Evolutionary conservation across 2,329 filamentous ascomycete species (phyloP), one percentile per base, ranked within the genome.

Genomic region (Phaeophleospora eucalypticola): DNA sequence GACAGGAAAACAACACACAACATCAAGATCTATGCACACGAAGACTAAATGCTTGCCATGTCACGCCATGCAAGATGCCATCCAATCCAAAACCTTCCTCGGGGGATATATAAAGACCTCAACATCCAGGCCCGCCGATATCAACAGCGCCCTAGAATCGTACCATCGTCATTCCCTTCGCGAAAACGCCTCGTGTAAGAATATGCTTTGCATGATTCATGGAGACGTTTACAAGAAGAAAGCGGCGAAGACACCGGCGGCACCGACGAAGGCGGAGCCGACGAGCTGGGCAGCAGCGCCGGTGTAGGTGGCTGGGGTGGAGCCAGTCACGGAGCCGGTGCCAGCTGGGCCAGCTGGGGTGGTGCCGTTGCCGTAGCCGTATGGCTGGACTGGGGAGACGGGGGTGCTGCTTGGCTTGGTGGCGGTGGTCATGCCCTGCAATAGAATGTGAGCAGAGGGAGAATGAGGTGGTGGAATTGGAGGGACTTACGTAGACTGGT

Each of bases 241-340:
- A 45, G 53, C 53, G 41, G 45, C 53, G 45, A 54, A 17, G 44
- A 51, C 48, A 41, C 46, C 53, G 40, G 37, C 45, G 41, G 46
- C 35, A 48, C 48, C 53, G 46, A 51, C 38, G 38, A 51, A 35
- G 42, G 45, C 53, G 37, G 51, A 48, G 27, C 48, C 51, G 35
- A 41, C 48, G 39, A 52, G 34, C 41, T 48, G 43, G 41, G 47
- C 43, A 38, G 53, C 53, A 40, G 51, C 51, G 43, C 51, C 53
- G 38, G 51, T 52, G 53, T 54, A 56, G 39, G 41, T 36, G 27
- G 51, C 48, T 46, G 53, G 53, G 37, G 41, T 32, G 45, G 45
- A 51, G 38, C 43, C 27, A 27, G 43, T 41, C 15, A 44, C 24
- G 17, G 41, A 33, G 33, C 15, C 37, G 24, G 43, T 37, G 40